Conservation (phyloP, 352 stramenopile genomes). For the Phytophthora kernoviae region DNA sequence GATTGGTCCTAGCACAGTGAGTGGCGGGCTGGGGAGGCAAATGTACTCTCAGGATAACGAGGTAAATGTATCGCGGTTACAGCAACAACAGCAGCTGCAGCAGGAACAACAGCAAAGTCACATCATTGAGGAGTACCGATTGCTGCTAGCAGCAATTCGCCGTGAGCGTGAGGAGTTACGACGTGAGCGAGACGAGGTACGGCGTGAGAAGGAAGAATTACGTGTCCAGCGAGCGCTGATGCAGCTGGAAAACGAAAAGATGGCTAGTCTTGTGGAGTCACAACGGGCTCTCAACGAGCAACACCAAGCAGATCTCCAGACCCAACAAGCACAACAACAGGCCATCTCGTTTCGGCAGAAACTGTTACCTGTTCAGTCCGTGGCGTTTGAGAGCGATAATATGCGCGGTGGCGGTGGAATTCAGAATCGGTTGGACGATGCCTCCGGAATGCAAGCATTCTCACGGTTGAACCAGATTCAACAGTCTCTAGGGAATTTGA, state of each 20-base stretch:
- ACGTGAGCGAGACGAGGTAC: slow-evolving; percentile 68
- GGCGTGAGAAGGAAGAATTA: slow-evolving; percentile 75
- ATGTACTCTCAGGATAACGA: slow-evolving; percentile 20
- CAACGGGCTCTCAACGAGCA: slow-evolving; percentile 66
- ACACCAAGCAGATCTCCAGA: slow-evolving; percentile 55
- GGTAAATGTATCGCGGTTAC: slow-evolving; percentile 16
- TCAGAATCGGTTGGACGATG: slow-evolving; percentile 9
- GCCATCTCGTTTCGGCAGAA: slow-evolving; percentile 19
- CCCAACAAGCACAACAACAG: slow-evolving; percentile 34
- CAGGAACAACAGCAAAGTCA: slow-evolving; percentile 32
- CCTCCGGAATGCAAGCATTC: slow-evolving; percentile 14
- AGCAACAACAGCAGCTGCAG: slow-evolving; percentile 29
- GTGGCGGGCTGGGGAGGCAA: slow-evolving; percentile 7
- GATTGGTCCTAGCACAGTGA: slow-evolving; percentile 12
- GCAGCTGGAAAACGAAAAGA: slow-evolving; percentile 80
- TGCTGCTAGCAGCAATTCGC: slow-evolving; percentile 70
- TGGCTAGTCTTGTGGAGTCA: slow-evolving; percentile 62
- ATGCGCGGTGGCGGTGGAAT: not conserved
- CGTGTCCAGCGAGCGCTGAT: slow-evolving; percentile 64
- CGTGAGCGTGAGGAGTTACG: slow-evolving; percentile 75
- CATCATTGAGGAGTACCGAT: slow-evolving; percentile 68
- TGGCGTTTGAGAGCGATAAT: slow-evolving; percentile 15
- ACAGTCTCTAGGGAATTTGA: slow-evolving; percentile 27
- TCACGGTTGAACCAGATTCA: slow-evolving; percentile 34
- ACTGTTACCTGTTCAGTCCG: slow-evolving; percentile 23